Base-by-base conservation (phyloP, 768 basidiomycete species). In the Cyclocybe aegerita region DNA sequence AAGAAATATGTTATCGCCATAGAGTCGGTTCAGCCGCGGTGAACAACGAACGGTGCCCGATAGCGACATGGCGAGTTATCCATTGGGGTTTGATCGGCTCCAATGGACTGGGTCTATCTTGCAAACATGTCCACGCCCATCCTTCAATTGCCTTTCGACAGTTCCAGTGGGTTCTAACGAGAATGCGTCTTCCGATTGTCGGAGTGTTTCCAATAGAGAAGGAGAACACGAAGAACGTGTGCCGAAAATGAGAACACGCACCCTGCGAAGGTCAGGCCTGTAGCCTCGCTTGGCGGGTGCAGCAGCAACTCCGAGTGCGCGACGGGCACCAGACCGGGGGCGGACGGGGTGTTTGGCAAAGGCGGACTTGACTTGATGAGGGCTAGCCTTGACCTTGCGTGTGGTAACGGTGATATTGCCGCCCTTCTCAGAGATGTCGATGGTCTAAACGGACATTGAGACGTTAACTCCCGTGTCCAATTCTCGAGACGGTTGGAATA, bases 81-180 rank as follows among this genome's bases (percentile, higher is more conserved):
- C 74, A 65, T 61, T 60, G 70, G 67, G 74, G 76, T 77, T 82
- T 84, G 85, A 85, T 82, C 80, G 76, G 64, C 77, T 77, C 75
- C 65, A 62, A 53, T 62, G 67, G 67, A 68, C 61, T 66, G 67
- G 67, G 68, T 76, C 76, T 60, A 70, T 93, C 70, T 93, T 84
- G 90, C 90, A 93, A 80, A 88, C 88, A 72, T 89, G 85, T 93
- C 90, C 88, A 93, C 90, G 81, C 90, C 88, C 88, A 79, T 73
- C 88, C 78, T 86, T 91, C 88, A 85, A 85, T 67, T 72, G 77
- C 76, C 70, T 69, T 63, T 62, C 72, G 59, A 78, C 69, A 69
- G 59, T 68, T 89, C 86, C 86, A 81, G 88, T 77, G 86, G 90
- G 90, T 90, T 93, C 90, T 93, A 93, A 85, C 85, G 85, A 81